Evolutionary conservation across 768 basidiomycete species (phyloP), one percentile per base, ranked within the genome.

Genomic region (Pleurotus djamor): DNA sequence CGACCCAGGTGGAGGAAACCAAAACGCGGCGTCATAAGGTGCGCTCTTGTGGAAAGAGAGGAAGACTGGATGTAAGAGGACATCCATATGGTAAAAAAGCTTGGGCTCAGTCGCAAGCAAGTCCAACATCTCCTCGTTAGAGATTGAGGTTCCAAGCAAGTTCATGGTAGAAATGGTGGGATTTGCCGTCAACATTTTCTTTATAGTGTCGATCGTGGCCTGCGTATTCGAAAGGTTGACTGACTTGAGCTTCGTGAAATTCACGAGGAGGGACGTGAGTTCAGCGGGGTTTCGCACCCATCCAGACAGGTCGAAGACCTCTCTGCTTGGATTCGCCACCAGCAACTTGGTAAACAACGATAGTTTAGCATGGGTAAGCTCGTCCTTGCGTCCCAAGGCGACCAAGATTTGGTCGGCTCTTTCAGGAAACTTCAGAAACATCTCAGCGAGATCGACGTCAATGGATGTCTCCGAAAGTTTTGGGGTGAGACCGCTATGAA

Each of bases 151-250:
- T 49, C 68, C 67, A 2, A 70, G 60, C 36, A 74, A 51, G 5
- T 68, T 32, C 1, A 76, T 64, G 12, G 66, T 67, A 14, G 60
- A 63, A 16, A 77, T 57, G 10, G 44, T 52, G 2, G 69, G 67
- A 12, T 59, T 45, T 3, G 60, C 37, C 16, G 63, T 44, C 5
- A 75, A 61, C 17, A 74, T 52, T 7, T 52, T 34, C 12, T 57
- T 62, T 34, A 76, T 43, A 41, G 48, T 65, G 8, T 68, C 66
- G 32, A 64, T 49, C 5, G 66, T 66, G 33, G 75, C 51, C 55
- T 48, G 32, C 59, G 70, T 74, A 43, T 59, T 59, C 6, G 74
- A 72, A 28, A 76, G 60, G 48, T 72, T 64, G 32, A 76, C 51
- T 17, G 52, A 16, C 14, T 62, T 43, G 14, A 72, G 28, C 10